Conservation (phyloP, 2,329 filamentous ascomycete genomes). For the Emmonsia crescens region DNA sequence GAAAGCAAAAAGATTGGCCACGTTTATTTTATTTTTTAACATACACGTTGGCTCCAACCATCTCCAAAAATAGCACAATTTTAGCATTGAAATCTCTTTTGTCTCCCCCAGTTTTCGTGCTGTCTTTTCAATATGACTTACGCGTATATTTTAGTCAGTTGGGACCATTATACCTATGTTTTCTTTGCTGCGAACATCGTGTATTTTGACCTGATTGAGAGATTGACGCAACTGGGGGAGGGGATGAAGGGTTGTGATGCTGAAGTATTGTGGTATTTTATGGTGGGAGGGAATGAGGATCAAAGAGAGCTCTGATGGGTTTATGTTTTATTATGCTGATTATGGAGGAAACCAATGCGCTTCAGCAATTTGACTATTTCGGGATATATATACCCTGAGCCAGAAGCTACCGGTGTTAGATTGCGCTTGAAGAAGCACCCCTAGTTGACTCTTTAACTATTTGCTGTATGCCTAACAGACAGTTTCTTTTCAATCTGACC, state of each 20-base stretch:
- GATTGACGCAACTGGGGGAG: background rate
- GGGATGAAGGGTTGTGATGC: background rate
- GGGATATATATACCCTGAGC: background rate
- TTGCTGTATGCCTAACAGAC: background rate
- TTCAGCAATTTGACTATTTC: background rate
- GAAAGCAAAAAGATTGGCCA: background rate
- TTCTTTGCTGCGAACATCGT: background rate
- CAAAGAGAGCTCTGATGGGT: conserved; percentile 5
- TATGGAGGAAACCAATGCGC: background rate
- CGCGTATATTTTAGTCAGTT: background rate
- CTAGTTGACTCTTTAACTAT: background rate
- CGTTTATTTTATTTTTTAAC: background rate
- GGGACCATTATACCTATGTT: conserved; percentile 1
- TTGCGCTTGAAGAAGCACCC: background rate
- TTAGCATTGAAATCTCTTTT: background rate
- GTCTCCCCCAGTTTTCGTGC: background rate
- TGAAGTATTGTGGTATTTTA: background rate
- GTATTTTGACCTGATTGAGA: background rate
- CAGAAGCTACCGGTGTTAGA: background rate
- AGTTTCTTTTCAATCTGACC: no score
- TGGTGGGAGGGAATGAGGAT: background rate
- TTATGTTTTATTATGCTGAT: background rate
- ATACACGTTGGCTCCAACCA: background rate
- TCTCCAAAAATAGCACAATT: background rate
- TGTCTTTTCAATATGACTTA: background rate